Conservation (phyloP, 768 basidiomycete species). For the Lactifluus piperatus region DNA sequence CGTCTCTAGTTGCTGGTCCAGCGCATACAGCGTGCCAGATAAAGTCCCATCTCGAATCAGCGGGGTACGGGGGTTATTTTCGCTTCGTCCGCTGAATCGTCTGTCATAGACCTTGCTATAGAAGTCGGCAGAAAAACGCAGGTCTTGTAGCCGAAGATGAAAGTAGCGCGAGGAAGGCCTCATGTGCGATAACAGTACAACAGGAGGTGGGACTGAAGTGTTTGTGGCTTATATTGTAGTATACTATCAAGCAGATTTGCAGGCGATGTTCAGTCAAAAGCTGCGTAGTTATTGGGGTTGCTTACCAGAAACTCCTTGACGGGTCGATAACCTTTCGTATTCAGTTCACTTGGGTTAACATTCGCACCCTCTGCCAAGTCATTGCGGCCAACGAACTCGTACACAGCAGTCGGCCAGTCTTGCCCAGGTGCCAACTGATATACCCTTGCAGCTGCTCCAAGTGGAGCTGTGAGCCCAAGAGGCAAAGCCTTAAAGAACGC, state of each 20-base stretch:
- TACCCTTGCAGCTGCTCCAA: constrained; percentile 77
- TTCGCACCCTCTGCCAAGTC: constrained; percentile 64
- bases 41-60: constrained; percentile 68
- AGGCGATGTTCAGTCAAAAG: background rate
- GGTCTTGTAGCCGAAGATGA: constrained; percentile 61
- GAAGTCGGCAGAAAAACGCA: constrained; percentile 68
- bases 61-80: constrained; percentile 55
- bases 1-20: constrained; percentile 49
- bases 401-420: constrained; percentile 64
- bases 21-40: constrained; percentile 51
- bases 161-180: constrained; percentile 49
- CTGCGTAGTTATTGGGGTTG: constrained; percentile 1
- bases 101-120: constrained; percentile 68
- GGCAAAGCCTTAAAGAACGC: constrained; percentile 50
- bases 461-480: constrained; percentile 63
- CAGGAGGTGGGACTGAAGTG: constrained; percentile 65
- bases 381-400: constrained; percentile 59
- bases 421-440: constrained; percentile 72
- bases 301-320: constrained; percentile 52
- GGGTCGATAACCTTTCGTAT: constrained; percentile 46
- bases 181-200: constrained; percentile 62
- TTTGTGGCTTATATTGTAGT: constrained; percentile 80
- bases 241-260: constrained; percentile 79
- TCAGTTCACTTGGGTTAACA: constrained; percentile 36
- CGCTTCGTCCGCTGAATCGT: constrained; percentile 61